phyloP scores from a whole-genome alignment of 2,329 filamentous ascomycete genomes.

The Tolypocladium paradoxum region DNA sequence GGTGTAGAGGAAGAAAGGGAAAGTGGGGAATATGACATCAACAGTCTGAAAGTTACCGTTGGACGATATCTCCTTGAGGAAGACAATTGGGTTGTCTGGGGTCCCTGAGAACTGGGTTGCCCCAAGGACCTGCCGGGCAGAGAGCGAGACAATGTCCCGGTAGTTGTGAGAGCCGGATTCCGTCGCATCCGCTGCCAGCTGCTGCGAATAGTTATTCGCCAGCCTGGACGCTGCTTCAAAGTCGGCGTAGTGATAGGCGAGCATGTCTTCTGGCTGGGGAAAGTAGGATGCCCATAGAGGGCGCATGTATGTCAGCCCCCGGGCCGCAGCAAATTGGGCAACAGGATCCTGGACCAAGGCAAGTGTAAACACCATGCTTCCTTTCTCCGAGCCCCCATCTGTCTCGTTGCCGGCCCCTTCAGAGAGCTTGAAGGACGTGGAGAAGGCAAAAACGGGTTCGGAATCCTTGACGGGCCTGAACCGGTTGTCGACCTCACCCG shows the following conservation, averaged over 20 bases:
- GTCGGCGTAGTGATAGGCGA: conserved; percentile 68
- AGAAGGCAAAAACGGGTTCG: conserved; percentile 74
- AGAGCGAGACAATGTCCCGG: conserved; percentile 65
- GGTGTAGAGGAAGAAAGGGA: conserved; percentile 71
- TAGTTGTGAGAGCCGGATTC: conserved; percentile 65
- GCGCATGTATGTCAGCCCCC: conserved; percentile 66
- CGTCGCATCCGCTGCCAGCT: conserved; percentile 60
- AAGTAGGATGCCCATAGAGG: conserved; percentile 76
- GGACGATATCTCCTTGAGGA: conserved; percentile 79
- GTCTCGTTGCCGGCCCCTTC: conserved; percentile 13
- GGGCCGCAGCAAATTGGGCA: conserved; percentile 65
- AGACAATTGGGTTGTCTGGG: conserved; percentile 57
- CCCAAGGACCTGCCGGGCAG: conserved; percentile 70
- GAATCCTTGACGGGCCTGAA: conserved; percentile 65
- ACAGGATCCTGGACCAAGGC: conserved; percentile 69
- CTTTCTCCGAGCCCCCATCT: conserved; percentile 6
- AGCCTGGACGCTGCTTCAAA: conserved; percentile 52
- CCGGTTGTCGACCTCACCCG: conserved; percentile 53
- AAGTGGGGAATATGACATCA: conserved; percentile 75
- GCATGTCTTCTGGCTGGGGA: conserved; percentile 45
- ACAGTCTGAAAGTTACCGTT: conserved; percentile 80
- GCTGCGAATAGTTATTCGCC: conserved; percentile 62
- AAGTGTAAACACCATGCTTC: conserved; percentile 62
- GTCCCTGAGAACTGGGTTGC: conserved; percentile 66
- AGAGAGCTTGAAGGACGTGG: conserved; percentile 47